phyloP scores from a whole-genome alignment of 2,329 filamentous ascomycete species.

The Grosmannia serpens region DNA sequence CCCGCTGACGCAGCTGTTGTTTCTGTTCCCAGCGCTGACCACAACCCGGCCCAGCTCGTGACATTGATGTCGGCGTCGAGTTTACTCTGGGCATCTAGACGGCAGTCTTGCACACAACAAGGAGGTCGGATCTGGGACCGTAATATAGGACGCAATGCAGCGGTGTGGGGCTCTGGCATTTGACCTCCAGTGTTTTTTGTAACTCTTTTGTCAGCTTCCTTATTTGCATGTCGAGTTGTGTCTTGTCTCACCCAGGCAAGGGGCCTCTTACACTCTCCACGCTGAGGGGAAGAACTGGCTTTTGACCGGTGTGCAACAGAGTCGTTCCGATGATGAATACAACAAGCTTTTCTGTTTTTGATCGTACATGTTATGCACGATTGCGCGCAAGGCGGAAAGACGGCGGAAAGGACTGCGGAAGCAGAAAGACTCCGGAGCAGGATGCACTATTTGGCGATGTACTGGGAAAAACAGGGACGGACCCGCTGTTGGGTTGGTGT shows the following conservation, averaged over 20 bases:
- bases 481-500: neutral
- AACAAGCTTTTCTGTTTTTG: neutral
- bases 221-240: neutral
- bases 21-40: neutral
- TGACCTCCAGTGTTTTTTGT: neutral
- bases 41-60: slow-evolving; percentile 49
- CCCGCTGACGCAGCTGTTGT: too few species aligned
- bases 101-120: neutral
- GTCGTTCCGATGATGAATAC: neutral
- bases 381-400: neutral
- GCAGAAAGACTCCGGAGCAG: neutral
- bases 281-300: too few species aligned
- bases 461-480: neutral
- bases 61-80: slow-evolving; percentile 95
- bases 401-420: neutral
- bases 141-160: neutral
- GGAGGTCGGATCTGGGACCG: neutral
- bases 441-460: neutral
- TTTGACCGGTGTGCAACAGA: neutral
- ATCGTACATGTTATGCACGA: neutral
- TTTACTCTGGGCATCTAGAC: slow-evolving; percentile 83
- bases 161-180: neutral
- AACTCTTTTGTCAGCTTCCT: neutral
- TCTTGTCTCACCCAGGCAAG: neutral
- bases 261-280: neutral